These are phyloP conservation scores for Thraustochytrium striatum DNA, from an alignment of 352 stramenopile genomes.

Conservation along the genomic window DNA sequence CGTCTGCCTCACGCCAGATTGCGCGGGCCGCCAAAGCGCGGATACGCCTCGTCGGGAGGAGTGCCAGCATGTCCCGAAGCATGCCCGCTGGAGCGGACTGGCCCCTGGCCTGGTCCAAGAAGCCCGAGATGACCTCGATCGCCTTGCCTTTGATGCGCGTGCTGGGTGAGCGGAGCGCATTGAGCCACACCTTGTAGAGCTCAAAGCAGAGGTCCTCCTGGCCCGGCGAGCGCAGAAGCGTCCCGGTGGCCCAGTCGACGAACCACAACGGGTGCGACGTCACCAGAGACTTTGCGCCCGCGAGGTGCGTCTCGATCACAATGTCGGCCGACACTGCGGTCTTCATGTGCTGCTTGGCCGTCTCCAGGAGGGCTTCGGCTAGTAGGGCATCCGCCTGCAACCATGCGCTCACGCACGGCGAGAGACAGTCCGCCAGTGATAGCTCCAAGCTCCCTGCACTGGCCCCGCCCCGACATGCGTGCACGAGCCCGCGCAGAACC, in stretches of 20 bases:
- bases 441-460: too few relatives aligned
- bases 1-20: background rate
- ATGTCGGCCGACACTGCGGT: background rate
- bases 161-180: background rate
- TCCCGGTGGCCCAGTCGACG: constrained; percentile 31
- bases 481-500: too few relatives aligned
- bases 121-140: background rate
- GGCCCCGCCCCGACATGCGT: too few relatives aligned
- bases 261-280: background rate
- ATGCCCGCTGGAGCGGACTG: background rate
- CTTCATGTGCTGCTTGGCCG: background rate
- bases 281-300: background rate
- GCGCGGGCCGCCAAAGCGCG: background rate
- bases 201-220: constrained; percentile 1
- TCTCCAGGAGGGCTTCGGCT: background rate
- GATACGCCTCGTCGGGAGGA: background rate
- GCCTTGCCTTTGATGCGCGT: constrained; percentile 4
- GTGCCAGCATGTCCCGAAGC: background rate
- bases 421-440: too few relatives aligned
- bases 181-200: background rate
- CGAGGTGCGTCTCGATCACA: background rate
- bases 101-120: background rate
- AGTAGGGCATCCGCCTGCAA: too few relatives aligned
- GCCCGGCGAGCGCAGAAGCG: background rate
- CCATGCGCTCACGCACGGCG: too few relatives aligned